Conservation (phyloP, 768 basidiomycete species). For the Psilocybe cubensis region DNA sequence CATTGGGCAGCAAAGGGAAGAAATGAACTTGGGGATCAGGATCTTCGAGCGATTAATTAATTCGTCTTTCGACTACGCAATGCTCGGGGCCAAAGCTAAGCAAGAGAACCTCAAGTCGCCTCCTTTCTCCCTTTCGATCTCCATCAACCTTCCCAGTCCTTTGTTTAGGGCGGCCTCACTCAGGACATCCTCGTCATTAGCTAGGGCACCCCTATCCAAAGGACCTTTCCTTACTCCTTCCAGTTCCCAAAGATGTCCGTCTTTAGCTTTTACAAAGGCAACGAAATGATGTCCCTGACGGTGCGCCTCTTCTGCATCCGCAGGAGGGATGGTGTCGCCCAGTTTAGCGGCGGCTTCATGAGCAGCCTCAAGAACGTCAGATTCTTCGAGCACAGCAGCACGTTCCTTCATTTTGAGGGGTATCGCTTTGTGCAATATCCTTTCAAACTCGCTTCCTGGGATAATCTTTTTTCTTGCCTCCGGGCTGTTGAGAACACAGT, state of each 20-base stretch:
- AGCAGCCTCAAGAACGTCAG: constrained; percentile 2
- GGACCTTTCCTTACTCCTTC: constrained; percentile 14
- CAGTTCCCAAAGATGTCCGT: constrained; percentile 15
- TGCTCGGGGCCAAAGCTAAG: constrained; percentile 2
- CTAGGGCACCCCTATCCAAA: constrained; percentile 9
- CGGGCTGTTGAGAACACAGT: constrained; percentile 8
- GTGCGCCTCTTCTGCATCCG: not conserved
- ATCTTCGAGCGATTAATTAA: no score
- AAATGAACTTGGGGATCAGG: no score
- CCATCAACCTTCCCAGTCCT: constrained; percentile 11
- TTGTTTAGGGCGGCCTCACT: constrained; percentile 11
- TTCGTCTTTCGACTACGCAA: not conserved
- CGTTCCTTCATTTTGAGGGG: constrained; percentile 6
- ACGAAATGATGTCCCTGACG: constrained; percentile 14
- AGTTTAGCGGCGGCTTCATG: constrained; percentile 9
- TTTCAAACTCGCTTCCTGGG: constrained; percentile 7
- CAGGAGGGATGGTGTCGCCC: constrained; percentile 8
- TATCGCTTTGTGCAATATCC: not conserved
- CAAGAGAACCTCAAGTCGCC: constrained; percentile 17
- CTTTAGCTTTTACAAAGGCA: constrained; percentile 12
- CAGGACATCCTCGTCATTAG: constrained; percentile 11
- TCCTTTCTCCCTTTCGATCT: constrained; percentile 5
- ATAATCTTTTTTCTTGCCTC: not conserved
- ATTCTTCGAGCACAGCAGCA: constrained; percentile 12
- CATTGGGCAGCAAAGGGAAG: no score